Evolutionary conservation across 2,329 filamentous ascomycete genomes (phyloP).

Genomic region (Epichloe brachyelytri): DNA sequence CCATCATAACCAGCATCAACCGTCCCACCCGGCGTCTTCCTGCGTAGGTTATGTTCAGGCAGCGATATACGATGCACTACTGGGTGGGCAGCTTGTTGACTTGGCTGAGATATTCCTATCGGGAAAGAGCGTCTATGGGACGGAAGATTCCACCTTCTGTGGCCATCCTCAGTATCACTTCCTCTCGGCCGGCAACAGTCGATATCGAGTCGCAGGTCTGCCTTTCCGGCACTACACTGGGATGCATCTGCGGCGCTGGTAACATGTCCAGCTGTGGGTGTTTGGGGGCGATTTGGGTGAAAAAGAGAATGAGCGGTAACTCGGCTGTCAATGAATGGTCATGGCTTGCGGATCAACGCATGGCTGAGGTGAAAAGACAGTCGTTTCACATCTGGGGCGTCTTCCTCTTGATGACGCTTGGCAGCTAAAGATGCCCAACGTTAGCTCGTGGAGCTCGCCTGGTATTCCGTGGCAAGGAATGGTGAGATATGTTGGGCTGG

Average conservation of each 20-base stretch:
- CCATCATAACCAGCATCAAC: slow-evolving; percentile 86
- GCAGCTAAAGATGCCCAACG: neutral
- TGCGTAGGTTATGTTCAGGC: slow-evolving; percentile 49
- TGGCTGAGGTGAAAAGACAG: slow-evolving; percentile 21
- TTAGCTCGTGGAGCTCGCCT: neutral
- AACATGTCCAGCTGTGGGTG: slow-evolving; percentile 26
- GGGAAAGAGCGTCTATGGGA: slow-evolving; percentile 18
- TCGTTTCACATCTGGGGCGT: slow-evolving; percentile 27
- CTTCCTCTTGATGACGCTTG: slow-evolving; percentile 2
- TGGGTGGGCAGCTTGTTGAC: slow-evolving; percentile 8
- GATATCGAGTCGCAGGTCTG: slow-evolving; percentile 23
- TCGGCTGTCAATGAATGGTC: slow-evolving; percentile 20
- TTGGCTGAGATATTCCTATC: slow-evolving; percentile 20
- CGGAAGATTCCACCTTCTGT: slow-evolving; percentile 10
- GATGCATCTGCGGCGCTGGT: slow-evolving; percentile 39
- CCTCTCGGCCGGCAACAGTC: neutral
- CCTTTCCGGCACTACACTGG: slow-evolving; percentile 33
- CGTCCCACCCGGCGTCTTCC: slow-evolving; percentile 92
- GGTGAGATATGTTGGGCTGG: neutral
- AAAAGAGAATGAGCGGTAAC: slow-evolving; percentile 11
- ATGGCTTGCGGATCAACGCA: slow-evolving; percentile 31
- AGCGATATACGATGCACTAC: slow-evolving; percentile 10
- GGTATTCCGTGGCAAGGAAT: neutral
- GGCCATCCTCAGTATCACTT: slow-evolving; percentile 1
- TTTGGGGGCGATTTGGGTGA: neutral